Percentiles rank a stretch among this genome's conserved stretches.
Evolutionary conservation across 495 filamentous ascomycete species (phyloP).

Genomic region (Rhypophila decipiens): DNA sequence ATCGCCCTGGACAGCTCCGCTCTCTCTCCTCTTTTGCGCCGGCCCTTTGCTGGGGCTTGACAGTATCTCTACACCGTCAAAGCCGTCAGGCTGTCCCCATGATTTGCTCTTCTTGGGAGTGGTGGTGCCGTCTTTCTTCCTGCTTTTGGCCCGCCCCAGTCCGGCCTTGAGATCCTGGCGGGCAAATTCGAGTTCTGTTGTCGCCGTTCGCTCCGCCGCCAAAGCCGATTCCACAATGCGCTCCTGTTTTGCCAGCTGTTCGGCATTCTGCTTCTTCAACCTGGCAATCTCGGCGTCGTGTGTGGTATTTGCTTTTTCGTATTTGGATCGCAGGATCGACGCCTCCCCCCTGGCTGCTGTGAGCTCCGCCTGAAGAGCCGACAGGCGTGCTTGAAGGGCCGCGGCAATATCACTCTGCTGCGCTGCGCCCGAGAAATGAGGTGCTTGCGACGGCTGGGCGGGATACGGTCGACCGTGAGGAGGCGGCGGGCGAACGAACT

Average conservation of each 20-base stretch:
- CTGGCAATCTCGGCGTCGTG: constrained; percentile 41
- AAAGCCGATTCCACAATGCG: constrained; percentile 36
- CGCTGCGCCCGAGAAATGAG: background rate
- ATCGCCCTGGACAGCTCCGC: constrained; percentile 28
- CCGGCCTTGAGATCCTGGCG: constrained; percentile 46
- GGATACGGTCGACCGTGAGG: constrained; percentile 9
- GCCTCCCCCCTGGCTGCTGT: constrained; percentile 44
- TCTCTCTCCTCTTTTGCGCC: constrained; percentile 26
- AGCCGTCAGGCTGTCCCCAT: constrained; percentile 44
- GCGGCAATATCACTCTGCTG: constrained; percentile 19
- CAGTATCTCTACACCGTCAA: constrained; percentile 47
- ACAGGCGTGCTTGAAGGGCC: constrained; percentile 24
- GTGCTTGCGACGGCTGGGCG: constrained; percentile 11
- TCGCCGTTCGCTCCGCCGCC: constrained; percentile 37
- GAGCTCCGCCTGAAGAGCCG: constrained; percentile 35
- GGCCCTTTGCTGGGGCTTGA: constrained; percentile 36
- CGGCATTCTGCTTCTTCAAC: constrained; percentile 38
- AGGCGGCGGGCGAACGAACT: constrained; percentile 16
- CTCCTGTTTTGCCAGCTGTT: constrained; percentile 41
- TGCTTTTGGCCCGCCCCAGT: constrained; percentile 32
- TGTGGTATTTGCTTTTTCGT: constrained; percentile 29
- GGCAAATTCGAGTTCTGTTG: constrained; percentile 48
- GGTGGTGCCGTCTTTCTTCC: constrained; percentile 27
- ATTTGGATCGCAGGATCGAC: constrained; percentile 46
- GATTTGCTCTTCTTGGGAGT: constrained; percentile 46